A percentile compares a stretch with the other conserved stretches of the same genome.
phyloP scores from a whole-genome alignment of 2,329 filamentous ascomycete genomes.

The Paecilomyces fulvus region DNA sequence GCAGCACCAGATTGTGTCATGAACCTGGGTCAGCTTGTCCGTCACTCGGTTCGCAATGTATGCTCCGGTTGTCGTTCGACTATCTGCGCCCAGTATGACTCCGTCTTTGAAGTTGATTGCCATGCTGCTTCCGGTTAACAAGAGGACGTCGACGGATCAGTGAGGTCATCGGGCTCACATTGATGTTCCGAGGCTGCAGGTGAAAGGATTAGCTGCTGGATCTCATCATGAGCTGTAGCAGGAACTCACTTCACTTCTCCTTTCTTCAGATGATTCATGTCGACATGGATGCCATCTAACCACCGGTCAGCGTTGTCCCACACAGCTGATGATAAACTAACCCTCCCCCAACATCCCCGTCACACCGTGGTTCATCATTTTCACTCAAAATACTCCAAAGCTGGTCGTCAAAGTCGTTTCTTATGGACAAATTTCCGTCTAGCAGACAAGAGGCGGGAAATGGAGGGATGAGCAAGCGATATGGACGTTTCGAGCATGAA shows the following conservation, averaged over 20 bases:
- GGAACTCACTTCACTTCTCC: constrained; percentile 89
- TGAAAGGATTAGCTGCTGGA: constrained; percentile 21
- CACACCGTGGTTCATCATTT: constrained; percentile 32
- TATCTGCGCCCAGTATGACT: constrained; percentile 93
- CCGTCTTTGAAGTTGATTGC: constrained; percentile 98
- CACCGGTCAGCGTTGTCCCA: constrained; percentile 11
- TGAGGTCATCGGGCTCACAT: constrained; percentile 56
- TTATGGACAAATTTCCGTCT: background rate
- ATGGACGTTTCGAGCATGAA: background rate
- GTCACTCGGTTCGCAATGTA: constrained; percentile 99
- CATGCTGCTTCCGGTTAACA: constrained; percentile 57
- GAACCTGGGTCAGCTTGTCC: constrained; percentile 96
- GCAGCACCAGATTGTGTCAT: constrained; percentile 99
- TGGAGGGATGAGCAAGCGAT: background rate
- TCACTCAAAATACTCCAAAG: constrained; percentile 7
- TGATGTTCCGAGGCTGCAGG: constrained; percentile 77
- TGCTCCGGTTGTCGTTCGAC: constrained; percentile 90
- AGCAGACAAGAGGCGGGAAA: background rate
- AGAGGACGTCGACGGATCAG: background rate
- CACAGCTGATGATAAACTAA: constrained; percentile 10
- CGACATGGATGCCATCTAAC: constrained; percentile 94
- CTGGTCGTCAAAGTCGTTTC: background rate
- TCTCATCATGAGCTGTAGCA: background rate
- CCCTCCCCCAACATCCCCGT: constrained; percentile 40
- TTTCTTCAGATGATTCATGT: constrained; percentile 98